Evolutionary conservation across 225 moss, liverwort and hornwort genomes (phyloP).

Genomic region (Sphagnum tenellum): DNA sequence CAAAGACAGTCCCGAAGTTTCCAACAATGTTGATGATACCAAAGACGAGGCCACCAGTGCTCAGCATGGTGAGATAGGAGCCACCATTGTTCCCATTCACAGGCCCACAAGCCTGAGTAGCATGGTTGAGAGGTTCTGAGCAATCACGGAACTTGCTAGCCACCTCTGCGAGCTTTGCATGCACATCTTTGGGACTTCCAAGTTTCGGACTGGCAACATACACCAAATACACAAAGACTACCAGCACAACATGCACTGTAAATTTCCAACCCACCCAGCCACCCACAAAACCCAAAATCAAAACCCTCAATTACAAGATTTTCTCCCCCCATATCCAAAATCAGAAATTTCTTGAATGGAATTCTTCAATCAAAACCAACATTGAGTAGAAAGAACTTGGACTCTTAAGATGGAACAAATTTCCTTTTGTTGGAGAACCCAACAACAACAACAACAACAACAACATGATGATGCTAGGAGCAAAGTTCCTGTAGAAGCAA

Average conservation of each 20-base stretch:
- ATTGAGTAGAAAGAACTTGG: no score
- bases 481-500: no score
- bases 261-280: neutral
- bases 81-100: constrained; percentile 70
- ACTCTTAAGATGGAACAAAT: no score
- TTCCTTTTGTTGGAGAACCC: no score
- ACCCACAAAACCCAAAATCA: no score
- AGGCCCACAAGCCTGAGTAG: constrained; percentile 63
- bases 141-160: constrained; percentile 25
- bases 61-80: constrained; percentile 94
- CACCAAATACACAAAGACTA: constrained; percentile 81
- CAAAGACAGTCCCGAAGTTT: constrained; percentile 94
- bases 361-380: no score
- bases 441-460: no score
- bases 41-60: constrained; percentile 76
- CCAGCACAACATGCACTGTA: constrained; percentile 79
- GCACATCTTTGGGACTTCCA: constrained; percentile 69
- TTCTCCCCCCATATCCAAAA: no score
- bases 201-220: constrained; percentile 54
- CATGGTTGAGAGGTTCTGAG: constrained; percentile 32
- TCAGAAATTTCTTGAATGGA: no score
- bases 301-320: no score
- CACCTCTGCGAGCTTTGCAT: constrained; percentile 22
- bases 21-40: constrained; percentile 95
- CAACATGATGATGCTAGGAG: no score